These are phyloP conservation scores for Ramalina intermedia DNA, from an alignment of 495 filamentous ascomycete genomes.

Conservation along the genomic window DNA sequence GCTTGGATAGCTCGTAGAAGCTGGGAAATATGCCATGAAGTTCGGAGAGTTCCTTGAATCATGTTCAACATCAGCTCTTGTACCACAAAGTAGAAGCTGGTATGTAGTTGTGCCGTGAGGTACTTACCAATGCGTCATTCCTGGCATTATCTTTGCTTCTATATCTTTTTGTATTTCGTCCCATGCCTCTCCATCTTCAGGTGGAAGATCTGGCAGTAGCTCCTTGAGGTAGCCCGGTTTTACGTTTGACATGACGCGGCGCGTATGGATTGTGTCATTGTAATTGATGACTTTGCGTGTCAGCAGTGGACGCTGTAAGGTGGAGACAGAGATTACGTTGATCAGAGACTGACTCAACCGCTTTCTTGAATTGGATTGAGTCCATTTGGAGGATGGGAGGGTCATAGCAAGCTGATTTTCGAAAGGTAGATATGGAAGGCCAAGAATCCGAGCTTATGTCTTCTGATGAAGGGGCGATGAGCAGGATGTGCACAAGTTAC, in stretches of 20 bases:
- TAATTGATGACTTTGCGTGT: too few relatives aligned
- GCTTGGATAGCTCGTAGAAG: conserved; percentile 63
- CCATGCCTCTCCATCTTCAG: conserved; percentile 62
- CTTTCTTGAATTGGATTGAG: too few relatives aligned
- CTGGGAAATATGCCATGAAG: conserved; percentile 92
- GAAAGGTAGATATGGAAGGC: too few relatives aligned
- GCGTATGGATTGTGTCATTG: conserved; percentile 10
- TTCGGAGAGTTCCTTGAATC: conserved; percentile 49
- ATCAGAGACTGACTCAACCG: too few relatives aligned
- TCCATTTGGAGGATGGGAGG: too few relatives aligned
- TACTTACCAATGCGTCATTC: conserved; percentile 54
- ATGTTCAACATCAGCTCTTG: background rate
- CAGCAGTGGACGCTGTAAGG: too few relatives aligned
- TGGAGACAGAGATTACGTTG: too few relatives aligned
- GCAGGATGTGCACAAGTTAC: too few relatives aligned
- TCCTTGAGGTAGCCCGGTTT: conserved; percentile 75
- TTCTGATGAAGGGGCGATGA: too few relatives aligned
- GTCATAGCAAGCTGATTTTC: too few relatives aligned
- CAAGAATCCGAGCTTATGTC: too few relatives aligned
- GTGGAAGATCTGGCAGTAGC: conserved; percentile 56
- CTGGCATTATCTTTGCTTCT: conserved; percentile 75
- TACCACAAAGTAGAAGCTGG: too few relatives aligned
- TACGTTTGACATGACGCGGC: conserved; percentile 60
- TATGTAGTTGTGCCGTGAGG: background rate
- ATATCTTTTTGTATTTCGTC: conserved; percentile 68